Percentiles rank a stretch among this genome's conserved stretches.
Conservation (phyloP, 2,329 filamentous ascomycete genomes). For the Karstenula rhodostoma region DNA sequence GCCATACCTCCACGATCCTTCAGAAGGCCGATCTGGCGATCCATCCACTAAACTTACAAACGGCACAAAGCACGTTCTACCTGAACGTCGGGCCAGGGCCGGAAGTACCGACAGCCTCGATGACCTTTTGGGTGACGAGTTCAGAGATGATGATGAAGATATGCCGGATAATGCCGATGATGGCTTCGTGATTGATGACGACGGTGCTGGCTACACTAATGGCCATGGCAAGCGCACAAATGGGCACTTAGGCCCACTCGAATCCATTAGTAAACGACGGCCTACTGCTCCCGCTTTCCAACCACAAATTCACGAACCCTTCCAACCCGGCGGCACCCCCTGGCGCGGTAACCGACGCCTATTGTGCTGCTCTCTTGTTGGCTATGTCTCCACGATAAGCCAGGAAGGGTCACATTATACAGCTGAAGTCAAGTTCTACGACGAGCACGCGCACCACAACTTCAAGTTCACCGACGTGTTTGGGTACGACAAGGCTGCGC, state of each 20-base stretch:
- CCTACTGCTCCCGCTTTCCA: conserved; percentile 57
- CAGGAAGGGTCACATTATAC: conserved; percentile 89
- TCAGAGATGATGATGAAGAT: conserved; percentile 59
- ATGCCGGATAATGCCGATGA: conserved; percentile 64
- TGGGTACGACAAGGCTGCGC: conserved; percentile 93
- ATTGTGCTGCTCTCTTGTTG: conserved; percentile 89
- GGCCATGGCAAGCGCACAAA: conserved; percentile 69
- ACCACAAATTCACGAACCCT: conserved; percentile 79
- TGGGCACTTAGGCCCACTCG: conserved; percentile 55
- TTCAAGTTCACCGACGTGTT: conserved; percentile 98
- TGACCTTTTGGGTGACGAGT: conserved; percentile 74
- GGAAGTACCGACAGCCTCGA: conserved; percentile 81
- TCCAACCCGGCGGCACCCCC: conserved; percentile 93
- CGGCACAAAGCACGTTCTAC: conserved; percentile 62
- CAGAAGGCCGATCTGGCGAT: conserved; percentile 74
- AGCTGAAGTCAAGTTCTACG: conserved; percentile 96
- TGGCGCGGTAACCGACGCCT: conserved; percentile 96
- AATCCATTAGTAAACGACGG: conserved; percentile 60
- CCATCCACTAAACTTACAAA: conserved; percentile 64
- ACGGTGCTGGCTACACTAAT: conserved; percentile 87
- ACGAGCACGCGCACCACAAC: conserved; percentile 88
- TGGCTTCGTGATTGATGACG: conserved; percentile 88
- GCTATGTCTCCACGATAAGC: conserved; percentile 96
- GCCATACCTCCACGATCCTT: conserved; percentile 84
- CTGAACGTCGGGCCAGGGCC: conserved; percentile 55